Base-by-base conservation (phyloP, 2,329 filamentous ascomycete species). In the Drechslerella stenobrocha region DNA sequence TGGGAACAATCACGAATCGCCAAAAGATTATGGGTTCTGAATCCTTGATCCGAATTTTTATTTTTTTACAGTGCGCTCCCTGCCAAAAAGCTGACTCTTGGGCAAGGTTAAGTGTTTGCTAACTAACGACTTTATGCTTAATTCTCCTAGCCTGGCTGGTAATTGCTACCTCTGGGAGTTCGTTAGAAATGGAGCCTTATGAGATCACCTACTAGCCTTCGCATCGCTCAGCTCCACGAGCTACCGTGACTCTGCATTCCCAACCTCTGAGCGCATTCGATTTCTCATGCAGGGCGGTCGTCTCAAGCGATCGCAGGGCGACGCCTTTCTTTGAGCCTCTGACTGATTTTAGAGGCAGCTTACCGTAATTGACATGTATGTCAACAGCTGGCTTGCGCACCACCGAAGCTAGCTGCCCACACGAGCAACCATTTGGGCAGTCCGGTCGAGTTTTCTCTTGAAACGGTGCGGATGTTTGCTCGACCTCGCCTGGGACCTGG, bases 381-480 rank as follows among this genome's bases (percentile, higher is more conserved):
- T 9, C 34, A n/a, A n/a, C 11, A 37, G 34, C 34, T 37, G 15
- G 34, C 34, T 15, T 13, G 34, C 34, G 15, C 9, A 18, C 4
- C 37, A 42, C 15, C 53, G 61, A 58, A 66, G 37, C 37, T 20
- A 18, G 48, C 46, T 50, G 52, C 48, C 58, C 60, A 47, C 61
- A 23, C 40, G 53, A 40, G 53, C 23, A 40, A 58, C 60, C 23
- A 30, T 66, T 66, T 23, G 58, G 61, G 61, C 61, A 66, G 61
- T 45, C 61, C 61, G 61, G 48, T 59, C 51, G 61, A 66, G 61
- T 47, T 42, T 42, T 45, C 57, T 52, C 51, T 34, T 66, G 61
- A 66, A 66, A 66, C 61, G 61, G 44, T 44, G 28, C 42, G 44
- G 32, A 50, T 58, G 61, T 66, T 66, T 66, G 61, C 61, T 51